Evolutionary conservation across 176 grass and related monocot genomes (phyloP).

Genomic region (Pontederia paniculata): DNA sequence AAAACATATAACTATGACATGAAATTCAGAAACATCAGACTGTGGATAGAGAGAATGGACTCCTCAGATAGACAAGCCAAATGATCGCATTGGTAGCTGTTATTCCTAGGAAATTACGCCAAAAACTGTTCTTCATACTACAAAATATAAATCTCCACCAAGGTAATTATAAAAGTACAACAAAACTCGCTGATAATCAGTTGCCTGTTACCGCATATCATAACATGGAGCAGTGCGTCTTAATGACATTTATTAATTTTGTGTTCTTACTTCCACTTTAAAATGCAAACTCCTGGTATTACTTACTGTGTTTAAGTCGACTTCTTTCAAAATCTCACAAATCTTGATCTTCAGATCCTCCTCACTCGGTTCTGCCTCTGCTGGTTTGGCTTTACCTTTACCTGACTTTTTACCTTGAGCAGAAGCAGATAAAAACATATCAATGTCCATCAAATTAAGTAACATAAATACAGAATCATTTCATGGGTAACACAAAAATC

Average conservation of each 20-base stretch:
- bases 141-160: too few relatives aligned
- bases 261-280: neutral
- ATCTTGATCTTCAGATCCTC: conserved; percentile 76
- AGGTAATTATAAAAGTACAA: too few relatives aligned
- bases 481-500: neutral
- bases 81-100: neutral
- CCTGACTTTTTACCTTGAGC: conserved; percentile 49
- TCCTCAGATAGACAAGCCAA: too few relatives aligned
- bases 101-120: too few relatives aligned
- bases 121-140: too few relatives aligned
- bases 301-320: conserved; percentile 87
- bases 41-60: too few relatives aligned
- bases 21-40: neutral
- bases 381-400: conserved; percentile 44
- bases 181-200: too few relatives aligned
- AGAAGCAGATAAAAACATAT: conserved; percentile 21
- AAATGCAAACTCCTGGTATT: neutral
- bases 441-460: conserved; percentile 11
- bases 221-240: too few relatives aligned
- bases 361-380: conserved; percentile 43
- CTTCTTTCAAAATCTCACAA: conserved; percentile 65
- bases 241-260: too few relatives aligned
- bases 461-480: conserved; percentile 9
- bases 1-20: neutral
- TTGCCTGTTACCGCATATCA: too few relatives aligned